phyloP scores from a whole-genome alignment of 495 filamentous ascomycete species.

The Daldinia vernicosa region DNA sequence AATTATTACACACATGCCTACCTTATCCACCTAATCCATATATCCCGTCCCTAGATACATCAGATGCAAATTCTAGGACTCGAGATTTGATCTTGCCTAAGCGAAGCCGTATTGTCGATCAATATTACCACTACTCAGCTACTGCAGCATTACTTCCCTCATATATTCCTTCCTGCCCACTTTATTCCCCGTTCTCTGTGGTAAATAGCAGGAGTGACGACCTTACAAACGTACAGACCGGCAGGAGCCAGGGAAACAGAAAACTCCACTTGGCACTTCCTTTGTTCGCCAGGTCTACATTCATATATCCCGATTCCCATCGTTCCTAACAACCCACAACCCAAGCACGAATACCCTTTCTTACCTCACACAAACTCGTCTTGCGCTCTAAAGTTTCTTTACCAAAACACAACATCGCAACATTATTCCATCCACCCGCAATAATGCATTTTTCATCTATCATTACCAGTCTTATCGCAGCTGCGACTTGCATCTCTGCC shows the following conservation, averaged over 20 bases:
- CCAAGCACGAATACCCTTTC: slow-evolving; percentile 3
- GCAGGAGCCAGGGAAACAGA: slow-evolving; percentile 1
- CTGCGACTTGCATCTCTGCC: slow-evolving; percentile 31
- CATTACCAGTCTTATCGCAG: slow-evolving; percentile 33
- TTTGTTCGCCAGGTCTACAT: slow-evolving; percentile 5
- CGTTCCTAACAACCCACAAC: slow-evolving; percentile 3
- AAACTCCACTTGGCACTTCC: slow-evolving; percentile 7
- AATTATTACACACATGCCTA: slow-evolving; percentile 1
- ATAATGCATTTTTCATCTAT: slow-evolving; percentile 38
- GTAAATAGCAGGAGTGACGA: slow-evolving; percentile 26
- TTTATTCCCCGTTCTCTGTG: slow-evolving; percentile 3
- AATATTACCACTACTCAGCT: not conserved
- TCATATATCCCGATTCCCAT: slow-evolving; percentile 10
- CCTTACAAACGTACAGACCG: not conserved
- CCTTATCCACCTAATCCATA: not conserved
- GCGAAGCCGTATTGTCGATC: slow-evolving; percentile 30
- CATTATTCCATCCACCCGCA: not conserved
- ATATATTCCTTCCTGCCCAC: slow-evolving; percentile 26
- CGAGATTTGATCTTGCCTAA: slow-evolving; percentile 4
- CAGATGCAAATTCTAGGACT: slow-evolving; percentile 15
- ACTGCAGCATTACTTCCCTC: slow-evolving; percentile 5
- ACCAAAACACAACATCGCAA: slow-evolving; percentile 12
- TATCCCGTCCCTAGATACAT: not conserved
- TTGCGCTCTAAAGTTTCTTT: not conserved
- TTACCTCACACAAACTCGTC: not conserved